Base-by-base conservation (phyloP, 1,284 basidiomycete genomes). In the Ganoderma sinense region DNA sequence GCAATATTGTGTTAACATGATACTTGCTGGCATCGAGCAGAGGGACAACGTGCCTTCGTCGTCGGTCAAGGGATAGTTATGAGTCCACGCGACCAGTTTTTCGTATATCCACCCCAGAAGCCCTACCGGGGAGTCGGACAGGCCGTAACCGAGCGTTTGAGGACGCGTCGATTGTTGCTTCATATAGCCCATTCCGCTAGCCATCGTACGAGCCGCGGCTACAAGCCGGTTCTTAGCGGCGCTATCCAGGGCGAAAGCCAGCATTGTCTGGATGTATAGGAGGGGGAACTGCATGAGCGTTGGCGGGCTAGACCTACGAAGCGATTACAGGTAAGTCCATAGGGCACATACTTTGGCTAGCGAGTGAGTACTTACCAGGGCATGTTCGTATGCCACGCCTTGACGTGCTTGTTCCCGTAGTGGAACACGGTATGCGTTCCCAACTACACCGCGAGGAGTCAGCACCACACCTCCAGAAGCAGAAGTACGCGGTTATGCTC, bases 121-220 rank as follows among this genome's bases (percentile, higher is more conserved):
- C 0, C 86, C 88, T 4, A 83, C 80, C n/a, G 89, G 89, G 16
- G 87, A 89, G 72, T 89, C 89, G 0, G 83, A 77, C 0, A 90
- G 79, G 11, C 80, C 75, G 71, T 89, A 90, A 0, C 87, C 88
- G 2, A 90, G 74, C 0, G 88, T 90, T 74, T 89, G 88, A 0
- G 89, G 89, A 65, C 84, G 82, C 0, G 86, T 88, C 0, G 79
- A 65, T 55, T 89, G 89, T 61, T 82, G 69, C 0, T 31, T 36
- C 10, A 72, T 65, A 71, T 89, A 89, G 6, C 85, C 88, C 4
- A 43, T 66, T 6, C 83, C 83, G 36, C 71, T 72, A 36, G n/a
- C n/a, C n/a, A n/a, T n/a, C n/a, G n/a, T n/a, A 8, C 10, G 36
- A 36, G 10, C 36, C 36, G 10, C 36, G 10, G 36, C 36, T 10